phyloP scores from a whole-genome alignment of 352 stramenopile species.

The Phytophthora citrophthora region DNA sequence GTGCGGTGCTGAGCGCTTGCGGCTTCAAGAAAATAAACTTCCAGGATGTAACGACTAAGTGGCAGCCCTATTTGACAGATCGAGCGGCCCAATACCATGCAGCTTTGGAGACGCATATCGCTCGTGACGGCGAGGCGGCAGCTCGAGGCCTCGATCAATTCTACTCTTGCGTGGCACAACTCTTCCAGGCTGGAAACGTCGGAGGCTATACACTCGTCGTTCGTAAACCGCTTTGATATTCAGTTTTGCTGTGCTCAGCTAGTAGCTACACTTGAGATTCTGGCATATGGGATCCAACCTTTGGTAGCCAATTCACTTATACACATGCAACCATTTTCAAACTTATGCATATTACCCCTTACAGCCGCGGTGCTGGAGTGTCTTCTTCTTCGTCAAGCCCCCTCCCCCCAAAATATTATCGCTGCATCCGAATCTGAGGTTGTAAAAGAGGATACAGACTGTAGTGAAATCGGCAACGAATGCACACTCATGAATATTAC shows the following conservation, averaged over 20 bases:
- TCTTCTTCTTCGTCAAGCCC: no score
- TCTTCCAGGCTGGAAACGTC: slow-evolving; percentile 68
- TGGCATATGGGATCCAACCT: no score
- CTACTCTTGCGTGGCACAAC: slow-evolving; percentile 58
- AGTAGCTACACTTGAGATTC: no score
- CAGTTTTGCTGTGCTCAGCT: slow-evolving; percentile 15
- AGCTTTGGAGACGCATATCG: slow-evolving; percentile 54
- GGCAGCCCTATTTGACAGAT: slow-evolving; percentile 59
- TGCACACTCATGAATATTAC: no score
- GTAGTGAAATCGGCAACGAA: no score
- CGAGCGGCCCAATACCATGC: slow-evolving; percentile 52
- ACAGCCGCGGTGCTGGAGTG: no score
- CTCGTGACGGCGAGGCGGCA: slow-evolving; percentile 57
- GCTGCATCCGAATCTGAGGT: no score
- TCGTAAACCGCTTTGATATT: slow-evolving; percentile 39
- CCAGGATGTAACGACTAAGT: slow-evolving; percentile 71
- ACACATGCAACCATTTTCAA: not conserved
- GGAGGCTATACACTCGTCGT: slow-evolving; percentile 67
- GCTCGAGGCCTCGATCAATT: slow-evolving; percentile 75
- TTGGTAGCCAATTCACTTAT: not conserved
- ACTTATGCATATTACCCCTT: no score
- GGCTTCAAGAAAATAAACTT: slow-evolving; percentile 69
- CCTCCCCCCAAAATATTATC: no score
- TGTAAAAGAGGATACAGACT: no score
- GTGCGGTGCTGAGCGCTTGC: slow-evolving; percentile 39